phyloP scores from a whole-genome alignment of 2,329 filamentous ascomycete species.

The Knufia petricola region DNA sequence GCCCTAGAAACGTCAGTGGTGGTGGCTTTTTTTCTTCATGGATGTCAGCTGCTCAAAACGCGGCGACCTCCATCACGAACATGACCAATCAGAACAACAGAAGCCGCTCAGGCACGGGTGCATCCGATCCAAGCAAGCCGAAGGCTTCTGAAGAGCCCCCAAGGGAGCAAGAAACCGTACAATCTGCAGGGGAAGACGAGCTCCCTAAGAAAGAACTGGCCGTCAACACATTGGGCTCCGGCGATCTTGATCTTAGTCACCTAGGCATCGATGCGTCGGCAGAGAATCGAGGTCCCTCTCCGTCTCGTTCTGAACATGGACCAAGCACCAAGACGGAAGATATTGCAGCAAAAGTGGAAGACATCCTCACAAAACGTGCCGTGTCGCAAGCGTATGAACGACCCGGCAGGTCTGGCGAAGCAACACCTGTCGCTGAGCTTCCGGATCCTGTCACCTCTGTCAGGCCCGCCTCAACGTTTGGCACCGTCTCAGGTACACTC shows the following conservation, averaged over 20 bases:
- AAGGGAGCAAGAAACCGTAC: constrained; percentile 25
- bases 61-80: constrained; percentile 69
- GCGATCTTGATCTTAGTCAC: constrained; percentile 81
- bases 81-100: constrained; percentile 44
- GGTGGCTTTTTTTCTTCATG: constrained; percentile 85
- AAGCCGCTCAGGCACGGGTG: constrained; percentile 28
- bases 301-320: constrained; percentile 26
- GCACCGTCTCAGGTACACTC: constrained; percentile 36
- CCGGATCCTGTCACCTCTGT: constrained; percentile 29
- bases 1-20: constrained; percentile 22
- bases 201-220: constrained; percentile 59
- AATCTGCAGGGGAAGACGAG: constrained; percentile 27
- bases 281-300: constrained; percentile 23
- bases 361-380: constrained; percentile 49
- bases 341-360: constrained; percentile 47
- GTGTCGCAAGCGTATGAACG: constrained; percentile 52
- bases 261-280: constrained; percentile 54
- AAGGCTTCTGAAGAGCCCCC: constrained; percentile 21
- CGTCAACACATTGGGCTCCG: constrained; percentile 78
- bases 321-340: constrained; percentile 38
- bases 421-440: constrained; percentile 29
- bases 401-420: constrained; percentile 31
- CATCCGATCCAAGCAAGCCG: constrained; percentile 27
- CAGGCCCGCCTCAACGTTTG: constrained; percentile 20
- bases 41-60: constrained; percentile 86